Evolutionary conservation across 805 yeast species (phyloP).

Genomic region (Jamesozyma hellenica): DNA sequence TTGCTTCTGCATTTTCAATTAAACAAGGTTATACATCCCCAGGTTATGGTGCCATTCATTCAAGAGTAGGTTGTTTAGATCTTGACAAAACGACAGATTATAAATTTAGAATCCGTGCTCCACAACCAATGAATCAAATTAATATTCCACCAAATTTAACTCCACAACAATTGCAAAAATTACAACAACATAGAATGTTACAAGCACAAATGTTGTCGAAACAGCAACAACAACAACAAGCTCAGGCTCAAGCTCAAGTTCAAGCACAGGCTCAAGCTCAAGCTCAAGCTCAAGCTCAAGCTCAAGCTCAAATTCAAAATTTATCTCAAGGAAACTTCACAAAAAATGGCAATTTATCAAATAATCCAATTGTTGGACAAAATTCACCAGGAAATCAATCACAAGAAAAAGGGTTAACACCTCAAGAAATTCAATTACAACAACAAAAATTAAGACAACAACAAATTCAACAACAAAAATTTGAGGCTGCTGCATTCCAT

Average conservation of each 20-base stretch:
- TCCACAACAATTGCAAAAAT: conserved; percentile 19
- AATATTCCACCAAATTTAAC: conserved; percentile 14
- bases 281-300: conserved; percentile 4
- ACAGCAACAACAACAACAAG: conserved; percentile 10
- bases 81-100: conserved; percentile 65
- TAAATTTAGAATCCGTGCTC: conserved; percentile 40
- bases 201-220: conserved; percentile 11
- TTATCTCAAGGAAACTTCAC: background rate
- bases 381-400: background rate
- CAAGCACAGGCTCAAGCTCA: conserved; percentile 11
- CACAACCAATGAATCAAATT: conserved; percentile 30
- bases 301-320: background rate
- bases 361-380: background rate
- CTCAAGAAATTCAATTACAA: conserved; percentile 27
- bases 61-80: conserved; percentile 63
- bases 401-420: conserved; percentile 23
- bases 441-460: conserved; percentile 29
- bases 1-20: conserved; percentile 57
- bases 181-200: conserved; percentile 21
- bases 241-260: conserved; percentile 5
- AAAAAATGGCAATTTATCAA: background rate
- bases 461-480: conserved; percentile 27
- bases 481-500: conserved; percentile 28
- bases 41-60: conserved; percentile 43
- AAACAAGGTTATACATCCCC: conserved; percentile 41